These are phyloP conservation scores for Thalassiosira delicatula DNA, from an alignment of 352 stramenopile genomes.

Conservation along the genomic window DNA sequence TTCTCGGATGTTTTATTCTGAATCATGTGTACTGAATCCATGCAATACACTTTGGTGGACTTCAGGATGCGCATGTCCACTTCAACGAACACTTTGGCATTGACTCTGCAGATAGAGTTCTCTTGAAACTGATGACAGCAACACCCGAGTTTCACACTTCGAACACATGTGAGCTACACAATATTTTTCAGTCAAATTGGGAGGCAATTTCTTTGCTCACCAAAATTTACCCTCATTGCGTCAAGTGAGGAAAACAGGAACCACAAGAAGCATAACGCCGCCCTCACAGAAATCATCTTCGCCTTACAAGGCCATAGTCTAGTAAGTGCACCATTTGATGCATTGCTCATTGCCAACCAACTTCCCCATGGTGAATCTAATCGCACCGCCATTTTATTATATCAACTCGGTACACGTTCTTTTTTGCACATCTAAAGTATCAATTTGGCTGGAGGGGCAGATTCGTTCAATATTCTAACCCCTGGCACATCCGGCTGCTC, in stretches of 20 bases:
- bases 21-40: not conserved
- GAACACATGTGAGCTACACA: conserved; percentile 40
- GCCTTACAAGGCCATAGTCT: conserved; percentile 73
- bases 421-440: conserved; percentile 24
- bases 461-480: conserved; percentile 77
- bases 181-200: conserved; percentile 7
- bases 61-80: conserved; percentile 42
- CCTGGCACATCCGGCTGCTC: conserved; percentile 47
- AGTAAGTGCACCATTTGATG: not conserved
- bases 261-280: conserved; percentile 30
- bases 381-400: not conserved
- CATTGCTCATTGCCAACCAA: not conserved
- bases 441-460: conserved; percentile 64
- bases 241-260: conserved; percentile 44
- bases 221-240: not conserved
- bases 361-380: no score
- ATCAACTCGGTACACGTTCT: not conserved
- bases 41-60: not conserved
- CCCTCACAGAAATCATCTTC: conserved; percentile 29
- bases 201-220: not conserved
- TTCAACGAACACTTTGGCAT: conserved; percentile 40
- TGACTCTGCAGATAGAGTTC: conserved; percentile 51
- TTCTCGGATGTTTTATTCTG: not conserved
- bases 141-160: conserved; percentile 77
- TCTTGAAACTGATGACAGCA: conserved; percentile 64